These are phyloP conservation scores for Herpetomonas tarakana DNA, from an alignment of 208 protist genomes.

Conservation along the genomic window DNA sequence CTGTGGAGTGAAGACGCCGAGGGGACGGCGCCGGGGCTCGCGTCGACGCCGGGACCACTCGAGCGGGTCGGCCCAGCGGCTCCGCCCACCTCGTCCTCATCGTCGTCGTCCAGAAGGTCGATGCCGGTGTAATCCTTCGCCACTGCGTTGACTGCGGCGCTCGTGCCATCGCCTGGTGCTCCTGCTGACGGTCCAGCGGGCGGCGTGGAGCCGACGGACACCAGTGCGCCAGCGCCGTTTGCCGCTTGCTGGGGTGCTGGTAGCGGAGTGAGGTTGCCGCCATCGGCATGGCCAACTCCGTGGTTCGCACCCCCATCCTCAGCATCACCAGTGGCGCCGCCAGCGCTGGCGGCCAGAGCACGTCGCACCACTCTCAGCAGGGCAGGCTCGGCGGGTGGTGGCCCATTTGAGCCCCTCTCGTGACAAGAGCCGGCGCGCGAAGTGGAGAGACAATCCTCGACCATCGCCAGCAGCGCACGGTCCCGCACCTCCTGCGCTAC, in stretches of 20 bases:
- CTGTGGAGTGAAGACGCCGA: too few species aligned
- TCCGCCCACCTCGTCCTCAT: constrained; percentile 20
- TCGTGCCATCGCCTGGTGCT: background rate
- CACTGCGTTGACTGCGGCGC: background rate
- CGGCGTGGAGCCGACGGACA: background rate
- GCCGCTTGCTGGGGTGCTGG: too few species aligned
- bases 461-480: constrained; percentile 7
- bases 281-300: background rate
- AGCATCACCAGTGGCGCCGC: too few species aligned
- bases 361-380: background rate
- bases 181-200: background rate
- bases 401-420: too few species aligned
- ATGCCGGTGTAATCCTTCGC: constrained; percentile 16
- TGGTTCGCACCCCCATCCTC: background rate
- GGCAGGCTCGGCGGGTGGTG: too few species aligned
- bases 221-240: too few species aligned
- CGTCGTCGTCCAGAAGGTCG: constrained; percentile 21
- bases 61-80: background rate
- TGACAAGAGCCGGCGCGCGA: background rate
- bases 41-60: background rate
- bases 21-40: too few species aligned
- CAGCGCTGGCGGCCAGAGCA: background rate
- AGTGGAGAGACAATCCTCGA: constrained; percentile 1
- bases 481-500: constrained; percentile 7
- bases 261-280: background rate